Conservation (phyloP, 495 filamentous ascomycete species). For the Annulohypoxylon maeteangense region DNA sequence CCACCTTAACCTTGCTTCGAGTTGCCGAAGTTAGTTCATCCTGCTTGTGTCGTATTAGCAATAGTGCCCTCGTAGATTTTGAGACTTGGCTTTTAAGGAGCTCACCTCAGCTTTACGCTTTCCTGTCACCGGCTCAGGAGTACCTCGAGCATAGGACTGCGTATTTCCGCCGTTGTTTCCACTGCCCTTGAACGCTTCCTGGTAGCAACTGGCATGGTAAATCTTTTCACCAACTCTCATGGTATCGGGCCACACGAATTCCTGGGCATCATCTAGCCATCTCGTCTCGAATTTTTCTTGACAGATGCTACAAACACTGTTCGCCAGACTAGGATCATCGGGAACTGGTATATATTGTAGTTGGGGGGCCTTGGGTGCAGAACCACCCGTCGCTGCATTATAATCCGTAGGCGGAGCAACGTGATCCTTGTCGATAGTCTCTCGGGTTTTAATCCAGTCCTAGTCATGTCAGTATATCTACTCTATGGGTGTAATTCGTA, state of each 20-base stretch:
- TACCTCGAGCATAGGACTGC: slow-evolving; percentile 58
- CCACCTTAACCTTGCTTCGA: slow-evolving; percentile 44
- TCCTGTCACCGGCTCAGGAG: slow-evolving; percentile 74
- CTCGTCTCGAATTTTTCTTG: slow-evolving; percentile 90
- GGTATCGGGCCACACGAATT: slow-evolving; percentile 97
- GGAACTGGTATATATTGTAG: slow-evolving; percentile 84
- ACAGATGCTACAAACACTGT: slow-evolving; percentile 87
- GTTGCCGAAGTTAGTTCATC: slow-evolving; percentile 43
- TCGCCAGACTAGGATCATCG: slow-evolving; percentile 74
- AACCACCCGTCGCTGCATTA: slow-evolving; percentile 28
- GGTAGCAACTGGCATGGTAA: slow-evolving; percentile 90
- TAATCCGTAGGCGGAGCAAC: slow-evolving; percentile 46
- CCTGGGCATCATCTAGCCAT: slow-evolving; percentile 91
- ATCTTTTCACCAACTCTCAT: slow-evolving; percentile 79
- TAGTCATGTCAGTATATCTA: slow-evolving; percentile 42
- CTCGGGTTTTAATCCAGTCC: slow-evolving; percentile 91
- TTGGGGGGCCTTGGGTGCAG: slow-evolving; percentile 58
- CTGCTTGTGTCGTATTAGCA: slow-evolving; percentile 47
- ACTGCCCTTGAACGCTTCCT: slow-evolving; percentile 78
- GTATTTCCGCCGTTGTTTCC: slow-evolving; percentile 60
- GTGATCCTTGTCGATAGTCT: slow-evolving; percentile 73
- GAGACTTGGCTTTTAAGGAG: slow-evolving; percentile 8
- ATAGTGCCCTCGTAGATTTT: not conserved
- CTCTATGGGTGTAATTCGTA: not conserved
- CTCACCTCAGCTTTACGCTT: slow-evolving; percentile 82